phyloP scores from a whole-genome alignment of 2,329 filamentous ascomycete species.

The Claviceps maximensis region DNA sequence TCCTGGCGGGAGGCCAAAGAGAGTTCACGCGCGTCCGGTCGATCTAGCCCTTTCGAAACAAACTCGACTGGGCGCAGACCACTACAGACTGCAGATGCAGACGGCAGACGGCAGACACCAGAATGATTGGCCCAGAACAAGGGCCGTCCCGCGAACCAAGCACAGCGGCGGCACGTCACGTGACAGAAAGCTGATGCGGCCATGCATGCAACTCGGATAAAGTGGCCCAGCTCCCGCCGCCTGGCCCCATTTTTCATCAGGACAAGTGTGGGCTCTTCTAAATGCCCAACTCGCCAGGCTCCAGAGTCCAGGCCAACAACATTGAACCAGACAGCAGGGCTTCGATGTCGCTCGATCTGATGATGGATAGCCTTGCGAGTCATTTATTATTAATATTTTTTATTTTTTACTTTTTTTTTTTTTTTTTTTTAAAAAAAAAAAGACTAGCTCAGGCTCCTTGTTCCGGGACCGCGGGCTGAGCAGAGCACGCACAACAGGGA shows the following conservation, averaged over 20 bases:
- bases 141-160: slow-evolving; percentile 26
- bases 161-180: slow-evolving; percentile 19
- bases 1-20: background rate
- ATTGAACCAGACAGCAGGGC: background rate
- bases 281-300: background rate
- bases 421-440: too few relatives aligned
- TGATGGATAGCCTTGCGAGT: background rate
- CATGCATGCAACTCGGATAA: slow-evolving; percentile 18
- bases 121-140: slow-evolving; percentile 16
- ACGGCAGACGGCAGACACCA: background rate
- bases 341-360: background rate
- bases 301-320: too few relatives aligned
- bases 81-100: background rate
- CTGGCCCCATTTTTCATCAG: slow-evolving; percentile 15
- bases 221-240: slow-evolving; percentile 20
- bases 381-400: background rate
- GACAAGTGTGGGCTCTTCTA: background rate
- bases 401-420: too few relatives aligned
- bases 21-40: background rate
- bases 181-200: slow-evolving; percentile 22
- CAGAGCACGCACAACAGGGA: too few relatives aligned
- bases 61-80: background rate
- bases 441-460: too few relatives aligned
- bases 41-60: background rate
- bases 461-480: too few relatives aligned